Evolutionary conservation across 2,329 filamentous ascomycete species (phyloP).

Genomic region (Endothia cerciana): DNA sequence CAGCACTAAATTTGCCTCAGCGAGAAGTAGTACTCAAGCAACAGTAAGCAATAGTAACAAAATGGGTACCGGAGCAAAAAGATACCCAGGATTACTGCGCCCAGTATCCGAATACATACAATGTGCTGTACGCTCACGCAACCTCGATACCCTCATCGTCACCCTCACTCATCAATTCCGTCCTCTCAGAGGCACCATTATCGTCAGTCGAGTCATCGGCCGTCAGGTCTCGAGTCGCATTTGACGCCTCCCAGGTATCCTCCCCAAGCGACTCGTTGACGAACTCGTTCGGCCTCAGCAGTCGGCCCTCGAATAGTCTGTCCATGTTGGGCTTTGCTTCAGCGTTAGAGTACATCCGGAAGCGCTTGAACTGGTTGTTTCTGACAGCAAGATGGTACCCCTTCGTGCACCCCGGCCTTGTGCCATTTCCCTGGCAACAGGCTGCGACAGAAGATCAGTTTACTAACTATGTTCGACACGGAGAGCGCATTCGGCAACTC

Average conservation of each 20-base stretch:
- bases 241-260: background rate
- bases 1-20: background rate
- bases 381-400: conserved; percentile 22
- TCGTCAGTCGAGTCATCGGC: background rate
- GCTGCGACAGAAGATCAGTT: conserved; percentile 9
- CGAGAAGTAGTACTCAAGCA: background rate
- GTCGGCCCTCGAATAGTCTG: conserved; percentile 23
- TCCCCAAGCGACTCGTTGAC: conserved; percentile 19
- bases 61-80: background rate
- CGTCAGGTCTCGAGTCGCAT: background rate
- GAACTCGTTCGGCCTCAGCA: conserved; percentile 24
- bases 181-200: conserved; percentile 13
- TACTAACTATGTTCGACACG: too few relatives aligned
- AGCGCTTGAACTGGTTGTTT: conserved; percentile 17
- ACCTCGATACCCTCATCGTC: background rate
- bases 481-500: background rate
- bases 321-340: conserved; percentile 3
- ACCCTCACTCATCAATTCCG: conserved; percentile 12
- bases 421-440: conserved; percentile 21
- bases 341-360: background rate
- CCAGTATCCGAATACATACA: background rate
- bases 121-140: background rate
- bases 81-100: background rate
- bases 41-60: background rate
- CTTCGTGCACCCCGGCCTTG: conserved; percentile 17